phyloP scores from a whole-genome alignment of 257 asterid genomes.

The Solanum chiquidenum region DNA sequence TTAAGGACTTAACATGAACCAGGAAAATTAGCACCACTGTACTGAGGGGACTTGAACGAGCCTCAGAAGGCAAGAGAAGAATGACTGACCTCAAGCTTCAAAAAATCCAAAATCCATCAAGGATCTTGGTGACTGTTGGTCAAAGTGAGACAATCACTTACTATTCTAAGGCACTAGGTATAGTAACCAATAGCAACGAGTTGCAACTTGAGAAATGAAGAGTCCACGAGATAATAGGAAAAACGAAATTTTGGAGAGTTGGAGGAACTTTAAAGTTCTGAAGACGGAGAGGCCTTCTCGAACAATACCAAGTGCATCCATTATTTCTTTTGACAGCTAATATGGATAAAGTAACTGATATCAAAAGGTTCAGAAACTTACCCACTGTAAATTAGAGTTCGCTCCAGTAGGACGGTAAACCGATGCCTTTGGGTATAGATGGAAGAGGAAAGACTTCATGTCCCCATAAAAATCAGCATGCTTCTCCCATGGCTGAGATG shows the following conservation, averaged over 20 bases:
- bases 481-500: slow-evolving; percentile 94
- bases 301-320: not conserved
- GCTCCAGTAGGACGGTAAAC: slow-evolving; percentile 82
- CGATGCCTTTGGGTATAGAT: slow-evolving; percentile 72
- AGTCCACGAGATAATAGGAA: not conserved
- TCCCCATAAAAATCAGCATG: slow-evolving; percentile 83
- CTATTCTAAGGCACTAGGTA: not conserved
- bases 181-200: not conserved
- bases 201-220: not conserved
- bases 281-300: not conserved
- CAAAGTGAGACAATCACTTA: not conserved
- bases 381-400: slow-evolving; percentile 88
- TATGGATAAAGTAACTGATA: not conserved
- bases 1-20: not conserved
- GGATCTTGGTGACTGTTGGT: not conserved
- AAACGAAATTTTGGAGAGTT: not conserved
- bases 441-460: slow-evolving; percentile 76
- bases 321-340: not conserved
- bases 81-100: not conserved
- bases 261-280: not conserved
- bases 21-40: not conserved
- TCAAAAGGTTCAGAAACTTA: slow-evolving; percentile 17
- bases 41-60: not conserved
- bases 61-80: not conserved
- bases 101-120: not conserved